These are phyloP conservation scores for Flaveria trinervia DNA, from an alignment of 129 eudicot genomes.

Conservation along the genomic window DNA sequence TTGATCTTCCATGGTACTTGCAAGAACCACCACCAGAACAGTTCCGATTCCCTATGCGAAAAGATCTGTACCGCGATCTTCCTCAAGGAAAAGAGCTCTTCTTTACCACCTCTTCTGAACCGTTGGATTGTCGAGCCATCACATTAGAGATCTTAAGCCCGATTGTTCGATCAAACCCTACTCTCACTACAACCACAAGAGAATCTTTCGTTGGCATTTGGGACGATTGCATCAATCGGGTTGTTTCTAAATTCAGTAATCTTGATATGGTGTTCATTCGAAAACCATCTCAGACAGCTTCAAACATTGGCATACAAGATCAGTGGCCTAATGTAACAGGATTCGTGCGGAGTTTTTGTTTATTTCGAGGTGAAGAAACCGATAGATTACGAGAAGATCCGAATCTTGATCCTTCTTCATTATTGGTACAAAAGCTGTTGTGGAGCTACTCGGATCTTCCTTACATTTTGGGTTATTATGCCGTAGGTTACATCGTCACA, in stretches of 20 bases:
- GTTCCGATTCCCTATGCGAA: slow-evolving; percentile 58
- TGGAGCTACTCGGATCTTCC: slow-evolving; percentile 80
- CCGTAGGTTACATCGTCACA: slow-evolving; percentile 61
- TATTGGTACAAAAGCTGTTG: slow-evolving; percentile 48
- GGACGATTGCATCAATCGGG: slow-evolving; percentile 82
- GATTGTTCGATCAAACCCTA: slow-evolving; percentile 54
- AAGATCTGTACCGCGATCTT: slow-evolving; percentile 63
- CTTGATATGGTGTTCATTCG: slow-evolving; percentile 49
- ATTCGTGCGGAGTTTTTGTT: slow-evolving; percentile 55
- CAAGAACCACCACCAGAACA: slow-evolving; percentile 80
- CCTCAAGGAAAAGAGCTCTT: slow-evolving; percentile 76
- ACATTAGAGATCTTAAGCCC: slow-evolving; percentile 53
- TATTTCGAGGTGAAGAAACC: slow-evolving; percentile 84
- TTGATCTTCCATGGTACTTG: slow-evolving; percentile 72
- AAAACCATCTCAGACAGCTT: slow-evolving; percentile 35
- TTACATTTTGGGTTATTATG: slow-evolving; percentile 64
- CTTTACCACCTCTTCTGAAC: slow-evolving; percentile 61
- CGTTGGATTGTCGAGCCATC: slow-evolving; percentile 59
- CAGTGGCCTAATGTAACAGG: slow-evolving; percentile 77
- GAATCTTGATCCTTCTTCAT: slow-evolving; percentile 50
- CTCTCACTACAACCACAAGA: slow-evolving; percentile 40
- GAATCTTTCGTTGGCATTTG: slow-evolving; percentile 71
- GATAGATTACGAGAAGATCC: slow-evolving; percentile 52
- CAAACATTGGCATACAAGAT: slow-evolving; percentile 48
- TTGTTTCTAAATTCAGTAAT: slow-evolving; percentile 52